These are phyloP conservation scores for Cyclocybe aegerita DNA, from an alignment of 768 basidiomycete species.

Conservation along the genomic window DNA sequence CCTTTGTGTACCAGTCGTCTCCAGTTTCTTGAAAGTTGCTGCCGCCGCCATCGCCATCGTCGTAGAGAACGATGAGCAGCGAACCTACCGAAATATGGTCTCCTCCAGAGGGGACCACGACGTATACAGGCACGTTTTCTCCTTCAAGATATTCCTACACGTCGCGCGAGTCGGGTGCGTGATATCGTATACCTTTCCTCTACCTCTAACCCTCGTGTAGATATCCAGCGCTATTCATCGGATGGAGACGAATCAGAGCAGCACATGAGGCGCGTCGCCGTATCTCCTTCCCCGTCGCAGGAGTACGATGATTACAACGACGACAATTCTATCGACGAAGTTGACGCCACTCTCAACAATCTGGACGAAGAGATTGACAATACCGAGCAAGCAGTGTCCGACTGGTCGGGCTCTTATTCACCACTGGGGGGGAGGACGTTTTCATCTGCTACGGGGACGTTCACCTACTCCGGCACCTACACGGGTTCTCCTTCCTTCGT, in stretches of 20 bases:
- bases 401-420: constrained; percentile 54
- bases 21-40: neutral
- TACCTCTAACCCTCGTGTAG: constrained; percentile 23
- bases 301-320: constrained; percentile 44
- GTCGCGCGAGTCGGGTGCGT: constrained; percentile 53
- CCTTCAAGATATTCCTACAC: constrained; percentile 62
- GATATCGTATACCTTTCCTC: neutral
- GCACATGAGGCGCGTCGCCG: constrained; percentile 50
- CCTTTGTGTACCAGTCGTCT: neutral
- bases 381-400: constrained; percentile 61
- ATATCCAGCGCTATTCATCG: constrained; percentile 46
- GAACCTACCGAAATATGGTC: constrained; percentile 54
- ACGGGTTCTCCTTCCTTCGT: constrained; percentile 48
- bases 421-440: constrained; percentile 33
- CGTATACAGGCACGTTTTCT: constrained; percentile 43
- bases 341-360: constrained; percentile 65
- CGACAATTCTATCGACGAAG: constrained; percentile 66
- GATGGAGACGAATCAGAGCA: constrained; percentile 47
- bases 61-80: constrained; percentile 32
- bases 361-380: constrained; percentile 68
- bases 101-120: constrained; percentile 59
- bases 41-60: constrained; percentile 4
- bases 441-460: constrained; percentile 37
- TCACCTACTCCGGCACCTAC: constrained; percentile 40
- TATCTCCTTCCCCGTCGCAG: constrained; percentile 49